phyloP scores from a whole-genome alignment of 495 filamentous ascomycete species.

The Daldinia vernicosa region DNA sequence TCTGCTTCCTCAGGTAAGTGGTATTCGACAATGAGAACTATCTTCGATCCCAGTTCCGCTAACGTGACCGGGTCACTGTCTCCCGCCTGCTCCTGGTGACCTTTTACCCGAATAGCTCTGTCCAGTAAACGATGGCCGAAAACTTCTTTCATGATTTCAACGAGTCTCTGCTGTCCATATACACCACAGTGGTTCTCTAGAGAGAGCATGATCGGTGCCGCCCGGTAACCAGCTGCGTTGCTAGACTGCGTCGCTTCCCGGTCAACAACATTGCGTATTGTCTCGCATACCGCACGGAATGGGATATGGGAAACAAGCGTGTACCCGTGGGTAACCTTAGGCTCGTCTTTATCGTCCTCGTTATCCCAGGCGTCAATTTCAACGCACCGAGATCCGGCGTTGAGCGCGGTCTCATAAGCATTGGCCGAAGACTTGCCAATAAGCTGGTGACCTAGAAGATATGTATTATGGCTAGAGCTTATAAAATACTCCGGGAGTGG shows the following conservation, averaged over 20 bases:
- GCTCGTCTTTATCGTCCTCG: slow-evolving; percentile 56
- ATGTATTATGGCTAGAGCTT: slow-evolving; percentile 61
- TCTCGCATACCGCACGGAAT: slow-evolving; percentile 63
- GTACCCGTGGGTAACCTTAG: slow-evolving; percentile 65
- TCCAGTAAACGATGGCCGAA: slow-evolving; percentile 60
- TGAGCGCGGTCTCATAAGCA: slow-evolving; percentile 60
- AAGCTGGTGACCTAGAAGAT: slow-evolving; percentile 64
- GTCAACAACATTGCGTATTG: slow-evolving; percentile 59
- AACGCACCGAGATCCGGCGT: slow-evolving; percentile 62
- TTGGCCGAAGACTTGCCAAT: slow-evolving; percentile 55
- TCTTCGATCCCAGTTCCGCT: slow-evolving; percentile 58
- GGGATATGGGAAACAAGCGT: slow-evolving; percentile 64
- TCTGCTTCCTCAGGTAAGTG: slow-evolving; percentile 58
- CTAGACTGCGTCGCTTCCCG: slow-evolving; percentile 49
- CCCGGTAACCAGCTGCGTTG: slow-evolving; percentile 45
- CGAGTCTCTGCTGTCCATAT: slow-evolving; percentile 58
- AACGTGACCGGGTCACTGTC: slow-evolving; percentile 54
- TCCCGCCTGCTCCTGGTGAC: slow-evolving; percentile 52
- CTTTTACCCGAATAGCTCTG: slow-evolving; percentile 54
- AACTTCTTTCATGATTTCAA: slow-evolving; percentile 64
- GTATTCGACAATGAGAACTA: slow-evolving; percentile 65
- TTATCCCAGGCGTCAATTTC: slow-evolving; percentile 68
- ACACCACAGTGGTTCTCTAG: slow-evolving; percentile 63
- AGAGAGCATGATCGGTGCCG: slow-evolving; percentile 61
- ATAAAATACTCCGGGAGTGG: slow-evolving; percentile 65